Evolutionary conservation across 495 filamentous ascomycete species (phyloP).

Genomic region (Aspergillus nanangensis): DNA sequence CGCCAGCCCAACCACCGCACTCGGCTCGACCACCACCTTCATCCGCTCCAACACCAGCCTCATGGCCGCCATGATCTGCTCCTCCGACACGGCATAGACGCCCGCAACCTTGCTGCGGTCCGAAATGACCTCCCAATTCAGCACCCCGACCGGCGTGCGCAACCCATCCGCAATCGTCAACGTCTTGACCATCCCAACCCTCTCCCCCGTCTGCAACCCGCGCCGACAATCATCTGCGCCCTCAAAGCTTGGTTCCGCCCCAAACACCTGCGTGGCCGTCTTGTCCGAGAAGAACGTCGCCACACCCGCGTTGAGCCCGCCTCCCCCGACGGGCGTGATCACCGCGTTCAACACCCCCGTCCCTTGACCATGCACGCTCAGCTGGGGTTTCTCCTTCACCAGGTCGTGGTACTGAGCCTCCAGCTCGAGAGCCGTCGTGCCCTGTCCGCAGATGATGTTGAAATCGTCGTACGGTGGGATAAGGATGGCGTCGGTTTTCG

Average conservation of each 20-base stretch:
- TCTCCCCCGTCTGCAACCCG: constrained; percentile 55
- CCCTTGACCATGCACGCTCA: constrained; percentile 12
- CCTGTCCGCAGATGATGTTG: constrained; percentile 87
- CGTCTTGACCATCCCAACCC: constrained; percentile 63
- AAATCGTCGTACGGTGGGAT: constrained; percentile 91
- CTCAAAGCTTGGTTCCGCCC: constrained; percentile 82
- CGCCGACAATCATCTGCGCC: constrained; percentile 78
- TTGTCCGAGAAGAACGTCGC: constrained; percentile 70
- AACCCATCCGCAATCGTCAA: constrained; percentile 90
- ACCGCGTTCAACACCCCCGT: constrained; percentile 61
- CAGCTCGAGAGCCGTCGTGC: constrained; percentile 82
- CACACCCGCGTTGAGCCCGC: constrained; percentile 81
- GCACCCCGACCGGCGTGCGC: constrained; percentile 72
- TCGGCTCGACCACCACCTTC: constrained; percentile 91
- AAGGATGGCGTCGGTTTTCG: constrained; percentile 66
- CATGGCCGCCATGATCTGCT: constrained; percentile 76
- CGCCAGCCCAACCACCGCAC: constrained; percentile 79
- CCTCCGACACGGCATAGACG: constrained; percentile 75
- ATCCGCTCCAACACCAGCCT: constrained; percentile 78
- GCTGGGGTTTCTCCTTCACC: constrained; percentile 24
- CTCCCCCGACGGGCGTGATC: constrained; percentile 83
- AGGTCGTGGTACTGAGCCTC: constrained; percentile 61
- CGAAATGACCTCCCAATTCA: constrained; percentile 79
- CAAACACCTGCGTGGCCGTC: constrained; percentile 69
- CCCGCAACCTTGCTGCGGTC: constrained; percentile 64